Conservation (phyloP, 768 basidiomycete genomes). For the Phlegmacium glaucopus region DNA sequence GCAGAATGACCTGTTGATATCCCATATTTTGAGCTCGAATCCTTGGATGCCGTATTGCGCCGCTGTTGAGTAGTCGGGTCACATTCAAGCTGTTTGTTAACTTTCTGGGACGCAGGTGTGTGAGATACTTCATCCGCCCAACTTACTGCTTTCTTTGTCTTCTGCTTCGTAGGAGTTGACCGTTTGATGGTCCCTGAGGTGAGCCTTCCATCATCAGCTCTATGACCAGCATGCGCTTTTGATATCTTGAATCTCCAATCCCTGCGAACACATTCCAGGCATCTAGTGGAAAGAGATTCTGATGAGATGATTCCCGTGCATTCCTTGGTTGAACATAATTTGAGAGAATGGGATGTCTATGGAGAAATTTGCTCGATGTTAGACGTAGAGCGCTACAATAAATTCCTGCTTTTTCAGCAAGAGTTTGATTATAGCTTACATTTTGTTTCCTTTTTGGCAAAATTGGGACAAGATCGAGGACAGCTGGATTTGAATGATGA, state of each 20-base stretch:
- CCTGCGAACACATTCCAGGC: slow-evolving; percentile 11
- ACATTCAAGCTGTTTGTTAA: too few relatives aligned
- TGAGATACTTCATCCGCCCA: slow-evolving; percentile 29
- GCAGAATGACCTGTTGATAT: too few relatives aligned
- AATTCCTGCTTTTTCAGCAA: background rate
- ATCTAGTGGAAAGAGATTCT: slow-evolving; percentile 12
- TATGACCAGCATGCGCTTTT: background rate
- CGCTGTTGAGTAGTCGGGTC: too few relatives aligned
- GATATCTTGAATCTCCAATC: slow-evolving; percentile 14
- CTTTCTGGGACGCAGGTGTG: background rate
- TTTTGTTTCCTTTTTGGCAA: slow-evolving; percentile 1
- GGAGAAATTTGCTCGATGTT: background rate
- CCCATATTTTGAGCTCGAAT: too few relatives aligned
- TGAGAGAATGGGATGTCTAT: slow-evolving; percentile 10
- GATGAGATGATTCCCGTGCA: slow-evolving; percentile 16
- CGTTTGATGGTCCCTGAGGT: background rate
- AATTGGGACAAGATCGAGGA: background rate
- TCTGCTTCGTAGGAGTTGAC: background rate
- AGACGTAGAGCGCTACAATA: background rate
- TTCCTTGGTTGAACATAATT: slow-evolving; percentile 14
- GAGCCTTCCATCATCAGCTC: background rate
- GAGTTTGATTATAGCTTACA: background rate
- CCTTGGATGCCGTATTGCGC: too few relatives aligned
- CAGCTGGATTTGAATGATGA: too few relatives aligned
- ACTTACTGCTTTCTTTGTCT: slow-evolving; percentile 28